These are phyloP conservation scores for Cicer cuneatum DNA, from an alignment of 306 rosid species.

Conservation along the genomic window DNA sequence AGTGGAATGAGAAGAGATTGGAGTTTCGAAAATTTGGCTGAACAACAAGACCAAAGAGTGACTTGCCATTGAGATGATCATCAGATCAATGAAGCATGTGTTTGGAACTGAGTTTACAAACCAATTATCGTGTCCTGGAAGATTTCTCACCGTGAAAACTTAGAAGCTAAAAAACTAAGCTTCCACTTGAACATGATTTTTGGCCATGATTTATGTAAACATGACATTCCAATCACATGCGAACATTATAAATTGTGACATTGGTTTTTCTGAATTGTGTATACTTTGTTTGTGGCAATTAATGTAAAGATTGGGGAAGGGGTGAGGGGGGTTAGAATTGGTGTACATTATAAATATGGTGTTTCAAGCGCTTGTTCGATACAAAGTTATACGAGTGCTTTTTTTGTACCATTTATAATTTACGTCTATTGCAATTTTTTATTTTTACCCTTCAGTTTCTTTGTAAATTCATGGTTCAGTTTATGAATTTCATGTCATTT, in stretches of 20 bases:
- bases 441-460: background rate
- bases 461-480: constrained; percentile 36
- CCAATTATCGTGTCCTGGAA: too few species aligned
- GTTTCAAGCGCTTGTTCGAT: constrained; percentile 36
- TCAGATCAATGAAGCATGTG: background rate
- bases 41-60: constrained; percentile 39
- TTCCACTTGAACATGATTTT: too few species aligned
- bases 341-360: constrained; percentile 21
- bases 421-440: constrained; percentile 19
- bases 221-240: too few species aligned
- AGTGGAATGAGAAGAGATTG: constrained; percentile 91
- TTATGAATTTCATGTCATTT: constrained; percentile 24
- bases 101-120: too few species aligned
- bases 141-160: too few species aligned
- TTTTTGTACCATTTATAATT: constrained; percentile 36
- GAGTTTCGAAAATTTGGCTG: constrained; percentile 72
- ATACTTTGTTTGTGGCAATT: constrained; percentile 22
- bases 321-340: background rate
- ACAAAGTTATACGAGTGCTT: background rate
- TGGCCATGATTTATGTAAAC: too few species aligned
- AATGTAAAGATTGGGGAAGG: constrained; percentile 34
- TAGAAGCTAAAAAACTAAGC: too few species aligned
- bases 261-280: constrained; percentile 20
- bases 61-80: constrained; percentile 30
- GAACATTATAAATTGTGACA: background rate